phyloP scores from a whole-genome alignment of 257 asterid species.

The Solanum pinnatisectum region DNA sequence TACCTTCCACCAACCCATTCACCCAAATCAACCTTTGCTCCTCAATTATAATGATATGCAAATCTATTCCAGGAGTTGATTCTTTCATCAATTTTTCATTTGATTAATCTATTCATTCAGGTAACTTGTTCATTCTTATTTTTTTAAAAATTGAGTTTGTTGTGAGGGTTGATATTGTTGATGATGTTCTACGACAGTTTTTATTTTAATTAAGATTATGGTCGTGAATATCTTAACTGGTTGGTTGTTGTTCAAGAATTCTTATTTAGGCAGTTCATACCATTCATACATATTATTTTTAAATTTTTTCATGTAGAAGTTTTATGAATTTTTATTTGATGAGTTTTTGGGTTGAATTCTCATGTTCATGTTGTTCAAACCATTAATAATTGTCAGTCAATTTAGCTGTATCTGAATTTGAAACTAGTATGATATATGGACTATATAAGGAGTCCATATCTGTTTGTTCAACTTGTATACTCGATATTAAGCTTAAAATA shows the following conservation, averaged over 20 bases:
- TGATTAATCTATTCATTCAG: background rate
- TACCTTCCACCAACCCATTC: background rate
- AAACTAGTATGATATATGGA: background rate
- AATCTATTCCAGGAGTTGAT: too few species aligned
- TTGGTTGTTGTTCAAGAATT: background rate
- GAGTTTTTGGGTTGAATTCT: too few species aligned
- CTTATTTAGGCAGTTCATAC: background rate
- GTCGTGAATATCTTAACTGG: too few species aligned
- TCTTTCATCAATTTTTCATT: background rate
- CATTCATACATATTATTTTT: background rate
- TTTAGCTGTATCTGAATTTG: background rate
- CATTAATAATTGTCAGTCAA: too few species aligned
- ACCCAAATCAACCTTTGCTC: background rate
- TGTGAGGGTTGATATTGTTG: background rate
- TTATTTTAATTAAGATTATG: background rate
- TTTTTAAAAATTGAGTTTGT: too few species aligned
- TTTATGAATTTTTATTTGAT: too few species aligned
- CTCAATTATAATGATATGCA: background rate
- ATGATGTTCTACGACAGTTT: background rate
- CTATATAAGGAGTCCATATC: background rate
- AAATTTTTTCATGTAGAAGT: too few species aligned
- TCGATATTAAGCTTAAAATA: background rate
- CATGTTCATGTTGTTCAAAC: too few species aligned
- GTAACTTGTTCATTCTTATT: too few species aligned
- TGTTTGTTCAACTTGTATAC: background rate